Base-by-base conservation (phyloP, 768 basidiomycete genomes). In the Leccinellum luteum region DNA sequence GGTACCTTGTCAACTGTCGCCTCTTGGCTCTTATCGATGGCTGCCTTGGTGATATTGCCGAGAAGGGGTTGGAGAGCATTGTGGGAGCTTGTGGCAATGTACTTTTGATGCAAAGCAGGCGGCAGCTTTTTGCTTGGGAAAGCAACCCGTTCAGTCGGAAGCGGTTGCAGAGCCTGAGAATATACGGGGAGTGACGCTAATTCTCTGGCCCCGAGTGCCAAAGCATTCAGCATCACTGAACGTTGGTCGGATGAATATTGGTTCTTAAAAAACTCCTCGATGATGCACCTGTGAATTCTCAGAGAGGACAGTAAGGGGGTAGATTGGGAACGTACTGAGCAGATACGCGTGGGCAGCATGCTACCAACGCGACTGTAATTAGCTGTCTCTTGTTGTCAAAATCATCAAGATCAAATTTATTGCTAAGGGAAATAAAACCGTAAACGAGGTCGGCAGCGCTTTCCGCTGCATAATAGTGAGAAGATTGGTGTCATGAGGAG, bases 261-360 rank as follows among this genome's bases (percentile, higher is more conserved):
- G 49, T 89, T 90, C 63, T 87, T 87, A 77, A 98, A 99, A 73
- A 94, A 95, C 66, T 97, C 92, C 69, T 96, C 93, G 52, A 92
- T 86, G 10, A 98, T 76, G 32, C 84, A 80, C 3, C 95, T 97
- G 66, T 10, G 54, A 48, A 32, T 32, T 44, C 8, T 68, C 41
- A 54, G 60, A 45, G 4, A 59, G 19, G 17, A 52, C 6, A 9
- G 10, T 27, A 43, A 3, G 19, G 5, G n/a, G 32, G 9, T 4
- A 27, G 13, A 17, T n/a, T 35, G 13, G 19, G 34, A 34, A 57
- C 94, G 66, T 69, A 98, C 95, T 86, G 89, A 1, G 93, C 86
- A 43, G 89, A 85, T 54, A 85, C 85, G 27, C 76, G 75, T 2
- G 97, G 97, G 58, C 84, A 85, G 59, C 90, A 94, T 4, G 81